Conservation (phyloP, 257 asterid species). For the Rhazya stricta region DNA sequence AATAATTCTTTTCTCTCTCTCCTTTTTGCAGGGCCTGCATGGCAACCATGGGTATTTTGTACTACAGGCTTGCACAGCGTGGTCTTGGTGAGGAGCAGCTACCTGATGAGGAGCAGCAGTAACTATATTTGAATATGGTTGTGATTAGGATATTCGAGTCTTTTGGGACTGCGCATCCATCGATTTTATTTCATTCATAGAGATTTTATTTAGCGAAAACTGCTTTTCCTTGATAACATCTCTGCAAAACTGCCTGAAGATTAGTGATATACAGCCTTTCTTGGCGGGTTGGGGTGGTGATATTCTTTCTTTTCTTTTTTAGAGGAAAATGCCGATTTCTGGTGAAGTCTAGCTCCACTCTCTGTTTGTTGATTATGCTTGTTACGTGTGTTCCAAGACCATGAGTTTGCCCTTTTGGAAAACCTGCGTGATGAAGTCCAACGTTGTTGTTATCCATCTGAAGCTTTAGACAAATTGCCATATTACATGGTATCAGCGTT, state of each 20-base stretch:
- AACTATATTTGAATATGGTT: constrained; percentile 11
- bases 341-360: no score
- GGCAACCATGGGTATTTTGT: constrained; percentile 93
- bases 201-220: neutral
- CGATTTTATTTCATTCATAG: neutral
- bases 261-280: neutral
- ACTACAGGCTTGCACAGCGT: constrained; percentile 78
- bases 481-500: no score
- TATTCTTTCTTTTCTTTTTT: neutral
- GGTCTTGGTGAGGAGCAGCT: constrained; percentile 53
- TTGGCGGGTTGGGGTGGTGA: neutral
- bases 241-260: neutral
- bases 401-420: no score
- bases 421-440: no score
- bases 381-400: no score
- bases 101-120: constrained; percentile 45
- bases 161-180: neutral
- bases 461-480: no score
- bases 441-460: no score
- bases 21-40: constrained; percentile 76
- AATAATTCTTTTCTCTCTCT: constrained; percentile 3
- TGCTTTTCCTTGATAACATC: neutral
- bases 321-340: no score
- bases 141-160: neutral
- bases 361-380: no score